Evolutionary conservation across 306 rosid species (phyloP), one percentile per base, ranked within the genome.

Genomic region (Prunus davidiana): DNA sequence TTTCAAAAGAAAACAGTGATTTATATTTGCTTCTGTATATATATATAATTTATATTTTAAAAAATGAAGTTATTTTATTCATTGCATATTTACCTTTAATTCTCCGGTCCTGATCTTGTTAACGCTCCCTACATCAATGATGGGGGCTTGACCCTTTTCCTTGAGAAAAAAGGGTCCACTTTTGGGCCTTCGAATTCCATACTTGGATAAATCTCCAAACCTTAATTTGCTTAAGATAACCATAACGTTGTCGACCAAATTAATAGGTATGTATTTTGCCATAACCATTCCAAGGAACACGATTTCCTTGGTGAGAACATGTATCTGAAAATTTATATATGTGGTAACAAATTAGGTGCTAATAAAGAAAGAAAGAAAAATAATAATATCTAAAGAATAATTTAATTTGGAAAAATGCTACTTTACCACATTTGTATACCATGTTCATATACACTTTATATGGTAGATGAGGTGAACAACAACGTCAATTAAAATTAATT

Each of bases 81-180:
- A 51, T 38, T n/a, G 30, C 19, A 2, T 41, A 1, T 5, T 12
- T 68, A 88, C 92, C 97, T 89, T 87, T 0, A 91, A 34, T 38
- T 71, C 28, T 45, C 92, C 97, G 45, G 46, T 9, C 77, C 78
- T 86, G 6, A 89, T 83, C 51, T 7, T 69, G 2, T 9, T 1
- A 2, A 86, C 58, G 49, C 89, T 75, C 6, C 97, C 97, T 27
- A 89, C 97, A 45, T 91, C 94, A 76, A 89, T 83, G 72, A 89
- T 87, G 1, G 94, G 91, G 1, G 94, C 80, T 19, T 81, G 81
- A 5, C 94, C 92, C 3, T 83, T 80, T 2, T 3, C 0, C 68
- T 91, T 91, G n/a, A 76, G 3, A 10, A 47, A 22, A 58, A 89
- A 91, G 0, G 94, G 97, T 65, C 94, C 97, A 1, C 67, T 67